phyloP scores from a whole-genome alignment of 2,329 filamentous ascomycete genomes.

The Phaeoacremonium minimum region DNA sequence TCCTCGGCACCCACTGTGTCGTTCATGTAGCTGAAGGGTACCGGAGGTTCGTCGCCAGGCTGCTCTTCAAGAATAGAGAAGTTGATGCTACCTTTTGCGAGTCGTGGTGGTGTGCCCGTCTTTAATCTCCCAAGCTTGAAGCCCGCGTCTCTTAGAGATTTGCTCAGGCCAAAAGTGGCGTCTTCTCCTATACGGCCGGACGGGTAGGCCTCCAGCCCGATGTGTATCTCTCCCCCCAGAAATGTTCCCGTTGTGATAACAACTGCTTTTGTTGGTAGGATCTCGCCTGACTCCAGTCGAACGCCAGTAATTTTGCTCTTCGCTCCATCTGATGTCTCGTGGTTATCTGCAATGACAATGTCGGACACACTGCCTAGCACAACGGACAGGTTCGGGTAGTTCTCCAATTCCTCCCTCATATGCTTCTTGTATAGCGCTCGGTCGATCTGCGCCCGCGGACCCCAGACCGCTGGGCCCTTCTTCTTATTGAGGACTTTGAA shows the following conservation, averaged over 20 bases:
- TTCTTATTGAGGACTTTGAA: constrained; percentile 84
- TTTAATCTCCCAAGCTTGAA: constrained; percentile 88
- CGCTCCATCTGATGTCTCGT: constrained; percentile 36
- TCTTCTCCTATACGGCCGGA: constrained; percentile 92
- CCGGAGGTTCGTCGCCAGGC: constrained; percentile 76
- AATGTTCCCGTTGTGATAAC: constrained; percentile 97
- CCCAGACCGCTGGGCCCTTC: constrained; percentile 96
- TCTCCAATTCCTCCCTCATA: constrained; percentile 81
- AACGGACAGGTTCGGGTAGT: constrained; percentile 75
- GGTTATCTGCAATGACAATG: constrained; percentile 68
- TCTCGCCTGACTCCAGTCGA: constrained; percentile 78
- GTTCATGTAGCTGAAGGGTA: constrained; percentile 90
- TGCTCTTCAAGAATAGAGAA: constrained; percentile 70
- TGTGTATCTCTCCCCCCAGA: constrained; percentile 92
- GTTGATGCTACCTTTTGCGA: constrained; percentile 79
- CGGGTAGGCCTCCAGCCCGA: constrained; percentile 78
- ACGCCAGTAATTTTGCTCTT: constrained; percentile 79
- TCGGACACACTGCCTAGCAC: constrained; percentile 87
- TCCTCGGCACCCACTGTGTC: constrained; percentile 70
- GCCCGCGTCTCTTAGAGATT: constrained; percentile 81
- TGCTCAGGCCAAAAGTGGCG: constrained; percentile 87
- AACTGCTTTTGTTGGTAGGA: constrained; percentile 75
- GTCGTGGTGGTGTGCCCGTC: constrained; percentile 88
- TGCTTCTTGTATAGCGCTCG: constrained; percentile 81
- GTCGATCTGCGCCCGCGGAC: constrained; percentile 93